Conservation (phyloP, 176 grass and related monocot species). For the Eragrostis curvula region DNA sequence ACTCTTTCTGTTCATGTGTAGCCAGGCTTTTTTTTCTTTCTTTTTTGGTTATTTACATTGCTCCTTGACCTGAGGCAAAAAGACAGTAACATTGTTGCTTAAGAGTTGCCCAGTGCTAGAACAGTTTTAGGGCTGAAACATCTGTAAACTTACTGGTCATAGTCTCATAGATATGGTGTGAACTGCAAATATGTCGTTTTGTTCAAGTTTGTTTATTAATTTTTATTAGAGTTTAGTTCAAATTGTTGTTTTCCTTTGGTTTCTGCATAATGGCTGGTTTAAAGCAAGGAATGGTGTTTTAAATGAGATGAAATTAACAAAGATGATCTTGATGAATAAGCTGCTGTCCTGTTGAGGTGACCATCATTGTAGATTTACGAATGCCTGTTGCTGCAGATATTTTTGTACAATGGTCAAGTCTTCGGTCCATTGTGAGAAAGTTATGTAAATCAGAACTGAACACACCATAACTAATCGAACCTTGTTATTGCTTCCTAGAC, state of each 20-base stretch:
- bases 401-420: not conserved
- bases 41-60: constrained; percentile 14
- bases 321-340: not conserved
- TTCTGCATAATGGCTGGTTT: not conserved
- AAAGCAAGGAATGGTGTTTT: not conserved
- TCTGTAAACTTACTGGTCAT: constrained; percentile 32
- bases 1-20: constrained; percentile 38
- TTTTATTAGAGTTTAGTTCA: not conserved
- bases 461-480: not conserved
- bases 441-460: not conserved
- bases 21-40: constrained; percentile 27
- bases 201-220: constrained; percentile 27
- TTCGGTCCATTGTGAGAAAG: not conserved
- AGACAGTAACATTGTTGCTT: constrained; percentile 15
- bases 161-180: constrained; percentile 34
- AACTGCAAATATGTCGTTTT: constrained; percentile 39
- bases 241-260: not conserved
- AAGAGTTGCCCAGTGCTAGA: constrained; percentile 7
- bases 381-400: not conserved
- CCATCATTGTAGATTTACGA: not conserved
- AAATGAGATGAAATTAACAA: not conserved
- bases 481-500: not conserved
- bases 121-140: constrained; percentile 20
- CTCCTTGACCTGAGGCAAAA: constrained; percentile 33
- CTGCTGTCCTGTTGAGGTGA: not conserved